phyloP scores from a whole-genome alignment of 306 rosid species.

The cucumber (Cucumis sativus) region DNA sequence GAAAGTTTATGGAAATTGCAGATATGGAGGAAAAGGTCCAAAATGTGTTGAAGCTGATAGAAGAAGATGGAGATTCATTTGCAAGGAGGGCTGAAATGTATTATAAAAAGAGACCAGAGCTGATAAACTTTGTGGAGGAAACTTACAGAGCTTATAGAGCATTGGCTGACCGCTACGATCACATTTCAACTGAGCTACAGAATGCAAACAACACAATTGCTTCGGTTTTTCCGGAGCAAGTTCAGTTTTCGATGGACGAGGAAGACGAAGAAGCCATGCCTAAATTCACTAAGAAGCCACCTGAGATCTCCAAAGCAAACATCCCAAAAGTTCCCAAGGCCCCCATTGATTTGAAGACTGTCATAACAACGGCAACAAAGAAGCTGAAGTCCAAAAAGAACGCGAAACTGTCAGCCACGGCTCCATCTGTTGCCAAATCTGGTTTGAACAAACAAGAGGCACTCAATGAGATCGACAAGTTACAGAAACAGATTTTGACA shows the following conservation, averaged over 20 bases:
- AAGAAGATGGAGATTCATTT: conserved; percentile 94
- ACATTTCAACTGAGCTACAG: conserved; percentile 86
- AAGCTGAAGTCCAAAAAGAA: conserved; percentile 29
- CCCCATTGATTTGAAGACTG: conserved; percentile 45
- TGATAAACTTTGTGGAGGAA: conserved; percentile 76
- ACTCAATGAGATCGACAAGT: conserved; percentile 52
- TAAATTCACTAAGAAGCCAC: conserved; percentile 20
- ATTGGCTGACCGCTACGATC: conserved; percentile 89
- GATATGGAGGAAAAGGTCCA: conserved; percentile 88
- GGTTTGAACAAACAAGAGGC: conserved; percentile 72
- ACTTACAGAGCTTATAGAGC: conserved; percentile 72
- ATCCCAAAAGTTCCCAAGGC: conserved; percentile 50
- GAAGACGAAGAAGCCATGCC: conserved; percentile 53
- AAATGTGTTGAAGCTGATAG: conserved; percentile 34
- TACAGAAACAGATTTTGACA: conserved; percentile 67
- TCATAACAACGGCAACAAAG: conserved; percentile 30
- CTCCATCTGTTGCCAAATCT: conserved; percentile 33
- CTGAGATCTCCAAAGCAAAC: conserved; percentile 29
- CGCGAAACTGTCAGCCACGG: not conserved
- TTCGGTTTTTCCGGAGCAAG: conserved; percentile 78
- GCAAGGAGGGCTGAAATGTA: conserved; percentile 97
- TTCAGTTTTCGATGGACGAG: conserved; percentile 71
- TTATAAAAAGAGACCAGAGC: conserved; percentile 85
- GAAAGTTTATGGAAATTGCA: conserved; percentile 25
- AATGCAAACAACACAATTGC: conserved; percentile 96